Evolutionary conservation across 352 stramenopile species (phyloP).

Genomic region (Phytopythium ostracodes): DNA sequence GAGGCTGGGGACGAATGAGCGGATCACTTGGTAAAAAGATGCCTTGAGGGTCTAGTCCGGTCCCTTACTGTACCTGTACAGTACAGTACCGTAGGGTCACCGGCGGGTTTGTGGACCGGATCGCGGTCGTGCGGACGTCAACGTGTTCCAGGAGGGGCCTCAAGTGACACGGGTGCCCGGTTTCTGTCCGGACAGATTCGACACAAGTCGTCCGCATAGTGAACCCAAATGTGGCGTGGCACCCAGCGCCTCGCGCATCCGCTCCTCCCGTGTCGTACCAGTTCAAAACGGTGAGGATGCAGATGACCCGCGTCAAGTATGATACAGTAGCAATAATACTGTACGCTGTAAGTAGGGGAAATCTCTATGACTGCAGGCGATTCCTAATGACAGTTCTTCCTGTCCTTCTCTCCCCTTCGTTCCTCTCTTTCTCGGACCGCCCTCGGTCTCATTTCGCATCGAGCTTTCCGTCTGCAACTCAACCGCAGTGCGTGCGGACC

Average conservation of each 20-base stretch:
- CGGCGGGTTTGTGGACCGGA: background rate
- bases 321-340: too few relatives aligned
- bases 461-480: background rate
- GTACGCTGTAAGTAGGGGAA: too few relatives aligned
- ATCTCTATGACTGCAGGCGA: background rate
- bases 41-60: too few relatives aligned
- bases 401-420: background rate
- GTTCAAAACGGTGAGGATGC: background rate
- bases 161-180: background rate
- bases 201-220: background rate
- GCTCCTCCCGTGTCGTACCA: background rate
- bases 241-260: background rate
- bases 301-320: too few relatives aligned
- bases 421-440: too few relatives aligned
- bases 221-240: background rate
- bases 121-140: background rate
- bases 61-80: too few relatives aligned
- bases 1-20: too few relatives aligned
- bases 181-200: conserved; percentile 1
- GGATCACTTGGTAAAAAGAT: too few relatives aligned
- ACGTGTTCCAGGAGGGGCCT: background rate
- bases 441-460: conserved; percentile 1
- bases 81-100: background rate
- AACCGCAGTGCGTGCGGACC: too few relatives aligned
- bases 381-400: background rate